A percentile compares a stretch with the other conserved stretches of the same genome.
Conservation (phyloP, 306 rosid species). For the Vigna reflexopilosa region DNA sequence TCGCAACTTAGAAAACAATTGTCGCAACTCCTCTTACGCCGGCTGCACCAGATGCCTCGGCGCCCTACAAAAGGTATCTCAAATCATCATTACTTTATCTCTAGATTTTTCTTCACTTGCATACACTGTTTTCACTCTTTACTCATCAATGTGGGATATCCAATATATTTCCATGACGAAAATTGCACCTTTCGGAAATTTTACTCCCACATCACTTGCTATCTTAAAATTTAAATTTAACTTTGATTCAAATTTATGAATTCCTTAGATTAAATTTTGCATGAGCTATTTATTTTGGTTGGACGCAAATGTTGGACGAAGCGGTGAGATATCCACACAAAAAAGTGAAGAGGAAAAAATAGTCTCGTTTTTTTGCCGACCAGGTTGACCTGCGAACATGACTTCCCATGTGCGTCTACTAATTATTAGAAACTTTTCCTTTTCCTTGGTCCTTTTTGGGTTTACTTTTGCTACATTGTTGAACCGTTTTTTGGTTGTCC, state of each 20-base stretch:
- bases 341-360: neutral
- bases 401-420: constrained; percentile 29
- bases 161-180: neutral
- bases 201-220: neutral
- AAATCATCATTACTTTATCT: neutral
- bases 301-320: neutral
- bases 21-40: constrained; percentile 81
- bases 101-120: neutral
- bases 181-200: too few relatives aligned
- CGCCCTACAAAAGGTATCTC: constrained; percentile 77
- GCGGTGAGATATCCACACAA: neutral
- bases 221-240: too few relatives aligned
- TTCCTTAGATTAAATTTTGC: too few relatives aligned
- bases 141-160: neutral
- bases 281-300: neutral
- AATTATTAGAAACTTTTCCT: constrained; percentile 9
- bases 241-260: too few relatives aligned
- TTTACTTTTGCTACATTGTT: neutral
- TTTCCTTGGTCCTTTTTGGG: neutral
- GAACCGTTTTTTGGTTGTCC: neutral
- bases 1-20: constrained; percentile 68
- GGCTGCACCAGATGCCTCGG: constrained; percentile 92
- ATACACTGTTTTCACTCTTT: neutral
- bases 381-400: constrained; percentile 35
- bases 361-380: constrained; percentile 18